Evolutionary conservation across 225 moss, liverwort and hornwort genomes (phyloP).

Genomic region (Polytrichum formosum): DNA sequence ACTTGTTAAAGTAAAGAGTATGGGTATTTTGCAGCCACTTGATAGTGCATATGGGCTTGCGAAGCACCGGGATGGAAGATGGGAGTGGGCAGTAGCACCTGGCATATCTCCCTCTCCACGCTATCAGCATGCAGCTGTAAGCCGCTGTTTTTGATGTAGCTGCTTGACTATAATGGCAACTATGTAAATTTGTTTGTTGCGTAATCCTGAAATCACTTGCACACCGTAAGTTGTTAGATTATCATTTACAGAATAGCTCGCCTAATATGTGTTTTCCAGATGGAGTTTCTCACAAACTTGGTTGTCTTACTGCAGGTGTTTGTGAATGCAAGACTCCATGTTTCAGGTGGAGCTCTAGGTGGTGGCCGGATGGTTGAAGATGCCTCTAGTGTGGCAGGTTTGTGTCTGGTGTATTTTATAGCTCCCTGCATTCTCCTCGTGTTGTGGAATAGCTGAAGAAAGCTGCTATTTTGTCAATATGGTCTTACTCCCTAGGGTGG

Average conservation of each 20-base stretch:
- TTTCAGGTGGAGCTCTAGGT: slow-evolving; percentile 70
- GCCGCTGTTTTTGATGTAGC: slow-evolving; percentile 9
- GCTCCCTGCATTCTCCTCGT: background rate
- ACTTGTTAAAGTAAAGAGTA: slow-evolving; percentile 5
- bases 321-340: slow-evolving; percentile 67
- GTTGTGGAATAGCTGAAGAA: background rate
- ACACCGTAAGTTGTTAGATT: background rate
- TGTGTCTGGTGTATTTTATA: background rate
- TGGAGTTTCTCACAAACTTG: background rate
- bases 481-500: too few species aligned
- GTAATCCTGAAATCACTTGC: background rate
- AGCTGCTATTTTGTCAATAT: too few species aligned
- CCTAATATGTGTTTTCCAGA: background rate
- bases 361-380: slow-evolving; percentile 78
- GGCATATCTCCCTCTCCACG: slow-evolving; percentile 70
- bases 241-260: background rate
- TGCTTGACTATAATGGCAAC: background rate
- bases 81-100: slow-evolving; percentile 79
- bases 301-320: slow-evolving; percentile 43
- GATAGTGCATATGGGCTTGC: slow-evolving; percentile 70
- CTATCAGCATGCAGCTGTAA: slow-evolving; percentile 74
- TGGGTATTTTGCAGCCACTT: slow-evolving; percentile 45
- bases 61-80: slow-evolving; percentile 72
- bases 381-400: slow-evolving; percentile 72
- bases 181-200: background rate